Evolutionary conservation across 306 rosid genomes (phyloP).

Genomic region (Dalbergia cultrata): DNA sequence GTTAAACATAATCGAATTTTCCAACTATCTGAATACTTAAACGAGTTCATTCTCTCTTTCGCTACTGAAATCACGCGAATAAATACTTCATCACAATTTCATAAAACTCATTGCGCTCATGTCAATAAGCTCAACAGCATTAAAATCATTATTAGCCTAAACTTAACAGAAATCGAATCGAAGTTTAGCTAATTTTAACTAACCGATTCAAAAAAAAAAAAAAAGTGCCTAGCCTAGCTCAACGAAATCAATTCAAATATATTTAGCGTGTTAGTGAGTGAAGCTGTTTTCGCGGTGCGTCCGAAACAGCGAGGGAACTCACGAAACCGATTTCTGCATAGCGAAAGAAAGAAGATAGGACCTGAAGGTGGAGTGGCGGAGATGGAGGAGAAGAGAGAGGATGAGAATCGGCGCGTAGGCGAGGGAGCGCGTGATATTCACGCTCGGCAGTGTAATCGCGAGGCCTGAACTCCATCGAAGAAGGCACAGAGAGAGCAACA

Average conservation of each 20-base stretch:
- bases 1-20: not conserved
- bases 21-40: not conserved
- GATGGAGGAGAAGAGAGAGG: conserved; percentile 62
- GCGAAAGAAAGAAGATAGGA: conserved; percentile 15
- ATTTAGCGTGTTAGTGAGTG: conserved; percentile 14
- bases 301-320: not conserved
- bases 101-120: conserved; percentile 9
- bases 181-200: not conserved
- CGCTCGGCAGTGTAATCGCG: conserved; percentile 74
- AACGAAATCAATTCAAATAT: conserved; percentile 9
- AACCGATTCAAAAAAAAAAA: not conserved
- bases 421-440: conserved; percentile 68
- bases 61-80: conserved; percentile 15
- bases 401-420: conserved; percentile 60
- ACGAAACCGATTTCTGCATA: not conserved
- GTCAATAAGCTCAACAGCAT: conserved; percentile 3
- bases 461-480: conserved; percentile 83
- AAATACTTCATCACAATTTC: not conserved
- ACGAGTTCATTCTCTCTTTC: not conserved
- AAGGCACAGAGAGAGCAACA: not conserved
- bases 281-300: conserved; percentile 3
- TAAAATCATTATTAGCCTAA: not conserved
- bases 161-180: conserved; percentile 1
- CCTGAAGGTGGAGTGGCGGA: conserved; percentile 57
- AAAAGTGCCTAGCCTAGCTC: not conserved